Conservation (phyloP, 2,329 filamentous ascomycete genomes). For the Emergomyces pasteurianus region DNA sequence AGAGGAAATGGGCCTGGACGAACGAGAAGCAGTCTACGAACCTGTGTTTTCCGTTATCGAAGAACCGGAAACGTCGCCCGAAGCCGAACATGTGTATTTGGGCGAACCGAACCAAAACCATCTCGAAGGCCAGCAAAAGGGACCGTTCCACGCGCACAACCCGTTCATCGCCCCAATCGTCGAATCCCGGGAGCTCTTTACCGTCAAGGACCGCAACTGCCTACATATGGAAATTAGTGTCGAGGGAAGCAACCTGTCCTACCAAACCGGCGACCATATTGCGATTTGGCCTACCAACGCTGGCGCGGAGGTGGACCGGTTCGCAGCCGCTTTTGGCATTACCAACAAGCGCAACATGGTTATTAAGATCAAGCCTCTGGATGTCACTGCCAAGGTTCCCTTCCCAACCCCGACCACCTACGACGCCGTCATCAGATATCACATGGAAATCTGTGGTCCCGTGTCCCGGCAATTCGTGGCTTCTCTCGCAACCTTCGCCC, state of each 20-base stretch:
- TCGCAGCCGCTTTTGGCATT: slow-evolving; percentile 68
- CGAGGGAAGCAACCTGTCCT: slow-evolving; percentile 74
- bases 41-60: slow-evolving; percentile 77
- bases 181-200: slow-evolving; percentile 86
- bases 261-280: slow-evolving; percentile 95
- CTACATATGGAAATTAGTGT: slow-evolving; percentile 93
- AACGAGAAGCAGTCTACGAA: slow-evolving; percentile 93
- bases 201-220: slow-evolving; percentile 81
- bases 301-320: slow-evolving; percentile 80
- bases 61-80: slow-evolving; percentile 57
- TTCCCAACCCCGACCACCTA: slow-evolving; percentile 97
- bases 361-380: slow-evolving; percentile 78
- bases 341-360: slow-evolving; percentile 66
- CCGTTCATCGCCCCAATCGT: slow-evolving; percentile 90
- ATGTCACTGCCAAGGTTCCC: slow-evolving; percentile 91
- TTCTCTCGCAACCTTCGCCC: slow-evolving; percentile 77
- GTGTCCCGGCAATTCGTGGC: slow-evolving; percentile 93
- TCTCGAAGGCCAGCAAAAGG: slow-evolving; percentile 69
- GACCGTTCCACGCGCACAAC: slow-evolving; percentile 92
- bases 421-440: slow-evolving; percentile 84
- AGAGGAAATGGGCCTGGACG: slow-evolving; percentile 75
- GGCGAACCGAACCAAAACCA: slow-evolving; percentile 96
- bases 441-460: slow-evolving; percentile 91
- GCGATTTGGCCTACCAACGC: slow-evolving; percentile 96
- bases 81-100: slow-evolving; percentile 75